Conservation (phyloP, 176 grass and related monocot species). For the Olyra latifolia region DNA sequence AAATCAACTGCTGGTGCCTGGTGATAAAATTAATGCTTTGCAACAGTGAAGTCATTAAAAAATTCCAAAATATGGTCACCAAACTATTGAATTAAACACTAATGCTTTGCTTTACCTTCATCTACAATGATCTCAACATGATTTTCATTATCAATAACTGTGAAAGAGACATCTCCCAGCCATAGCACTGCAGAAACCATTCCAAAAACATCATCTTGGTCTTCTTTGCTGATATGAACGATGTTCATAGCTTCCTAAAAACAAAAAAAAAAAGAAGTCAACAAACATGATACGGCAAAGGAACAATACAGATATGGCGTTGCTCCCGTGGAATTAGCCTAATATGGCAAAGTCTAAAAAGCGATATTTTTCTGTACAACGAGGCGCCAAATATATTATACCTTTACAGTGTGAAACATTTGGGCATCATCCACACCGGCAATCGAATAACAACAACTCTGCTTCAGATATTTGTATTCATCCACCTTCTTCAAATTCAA, state of each 20-base stretch:
- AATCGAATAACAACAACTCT: slow-evolving; percentile 90
- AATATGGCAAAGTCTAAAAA: slow-evolving; percentile 11
- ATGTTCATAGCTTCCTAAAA: slow-evolving; percentile 95
- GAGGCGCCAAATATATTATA: slow-evolving; percentile 30
- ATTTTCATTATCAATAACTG: slow-evolving; percentile 91
- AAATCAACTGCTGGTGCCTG: not conserved
- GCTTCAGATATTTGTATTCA: slow-evolving; percentile 96
- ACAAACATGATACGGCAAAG: slow-evolving; percentile 7
- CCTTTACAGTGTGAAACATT: slow-evolving; percentile 80
- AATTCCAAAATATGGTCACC: not conserved
- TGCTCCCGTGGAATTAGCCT: slow-evolving; percentile 13
- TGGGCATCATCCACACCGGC: slow-evolving; percentile 90
- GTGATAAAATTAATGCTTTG: not conserved
- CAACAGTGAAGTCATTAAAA: not conserved
- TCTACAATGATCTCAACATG: slow-evolving; percentile 89
- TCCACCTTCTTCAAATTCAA: slow-evolving; percentile 92
- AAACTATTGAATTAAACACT: slow-evolving; percentile 26
- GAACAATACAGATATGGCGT: not conserved
- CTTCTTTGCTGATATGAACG: slow-evolving; percentile 93
- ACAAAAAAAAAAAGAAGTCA: slow-evolving; percentile 32
- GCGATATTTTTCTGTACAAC: slow-evolving; percentile 18
- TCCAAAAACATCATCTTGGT: slow-evolving; percentile 88
- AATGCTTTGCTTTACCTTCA: slow-evolving; percentile 61
- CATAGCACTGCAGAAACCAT: slow-evolving; percentile 88
- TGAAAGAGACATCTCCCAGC: slow-evolving; percentile 93